Evolutionary conservation across 441 rosid genomes (phyloP).

Genomic region (Rhodomyrtus psidioides): DNA sequence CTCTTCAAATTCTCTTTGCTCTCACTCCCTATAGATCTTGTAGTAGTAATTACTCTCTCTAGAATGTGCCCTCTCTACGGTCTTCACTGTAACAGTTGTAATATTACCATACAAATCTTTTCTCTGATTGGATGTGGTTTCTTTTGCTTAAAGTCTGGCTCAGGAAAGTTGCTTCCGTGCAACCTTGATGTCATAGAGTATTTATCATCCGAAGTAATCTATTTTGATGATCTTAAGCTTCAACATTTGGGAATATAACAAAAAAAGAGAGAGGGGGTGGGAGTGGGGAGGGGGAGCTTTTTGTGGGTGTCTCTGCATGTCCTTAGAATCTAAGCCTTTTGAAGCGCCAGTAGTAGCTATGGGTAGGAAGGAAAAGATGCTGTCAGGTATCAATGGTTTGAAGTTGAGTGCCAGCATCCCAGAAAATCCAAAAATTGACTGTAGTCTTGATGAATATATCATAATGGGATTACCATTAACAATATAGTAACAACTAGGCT

Average conservation of each 20-base stretch:
- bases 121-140: neutral
- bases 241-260: neutral
- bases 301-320: neutral
- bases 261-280: no score
- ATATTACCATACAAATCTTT: neutral
- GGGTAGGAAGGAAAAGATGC: neutral
- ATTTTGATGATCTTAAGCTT: neutral
- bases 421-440: neutral
- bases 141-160: neutral
- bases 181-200: neutral
- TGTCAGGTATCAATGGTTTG: neutral
- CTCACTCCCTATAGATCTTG: neutral
- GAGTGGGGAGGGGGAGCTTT: neutral
- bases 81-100: neutral
- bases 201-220: neutral
- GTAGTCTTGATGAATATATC: neutral
- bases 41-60: neutral
- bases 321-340: no score
- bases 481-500: neutral
- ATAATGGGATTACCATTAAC: neutral
- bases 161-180: neutral
- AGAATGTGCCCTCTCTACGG: neutral
- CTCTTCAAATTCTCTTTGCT: neutral
- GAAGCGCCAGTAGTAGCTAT: no score
- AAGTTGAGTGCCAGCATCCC: neutral